Evolutionary conservation across 1,284 basidiomycete genomes (phyloP).

Genomic region (Irpex sp.): DNA sequence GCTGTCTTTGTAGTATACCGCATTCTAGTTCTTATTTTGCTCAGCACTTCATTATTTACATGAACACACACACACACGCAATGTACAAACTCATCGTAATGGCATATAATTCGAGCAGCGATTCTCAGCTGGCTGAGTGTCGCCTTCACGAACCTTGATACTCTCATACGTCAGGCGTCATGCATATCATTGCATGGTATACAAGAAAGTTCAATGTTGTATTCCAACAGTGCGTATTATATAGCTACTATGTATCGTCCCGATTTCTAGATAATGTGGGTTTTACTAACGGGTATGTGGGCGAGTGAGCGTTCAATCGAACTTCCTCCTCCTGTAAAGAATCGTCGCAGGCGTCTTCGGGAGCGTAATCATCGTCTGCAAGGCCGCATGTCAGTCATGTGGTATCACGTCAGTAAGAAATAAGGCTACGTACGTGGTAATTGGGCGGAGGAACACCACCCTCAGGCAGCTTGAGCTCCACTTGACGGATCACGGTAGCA

Average conservation of each 20-base stretch:
- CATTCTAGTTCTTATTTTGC: not conserved
- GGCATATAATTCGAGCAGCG: not conserved
- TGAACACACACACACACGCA: not conserved
- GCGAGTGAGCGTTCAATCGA: constrained; percentile 15
- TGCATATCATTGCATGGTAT: not conserved
- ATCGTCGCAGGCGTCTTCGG: constrained; percentile 33
- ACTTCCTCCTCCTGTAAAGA: constrained; percentile 39
- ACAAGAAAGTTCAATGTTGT: not conserved
- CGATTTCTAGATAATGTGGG: constrained; percentile 2
- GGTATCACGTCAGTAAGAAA: not conserved
- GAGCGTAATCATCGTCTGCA: constrained; percentile 29
- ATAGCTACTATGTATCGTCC: not conserved
- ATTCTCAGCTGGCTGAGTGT: too few relatives aligned
- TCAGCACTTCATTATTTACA: not conserved
- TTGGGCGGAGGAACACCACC: constrained; percentile 77
- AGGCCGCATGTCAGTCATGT: not conserved
- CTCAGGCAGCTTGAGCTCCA: constrained; percentile 68
- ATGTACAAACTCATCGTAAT: not conserved
- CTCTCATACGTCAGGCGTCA: not conserved
- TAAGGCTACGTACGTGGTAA: constrained; percentile 68
- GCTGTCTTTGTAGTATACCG: not conserved
- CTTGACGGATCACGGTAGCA: constrained; percentile 71
- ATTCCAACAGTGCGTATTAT: not conserved
- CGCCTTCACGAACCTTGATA: too few relatives aligned
- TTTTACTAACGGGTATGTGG: constrained; percentile 6